These are phyloP conservation scores for Diaporthe sp. DNA, from an alignment of 2,329 filamentous ascomycete genomes.

Conservation along the genomic window DNA sequence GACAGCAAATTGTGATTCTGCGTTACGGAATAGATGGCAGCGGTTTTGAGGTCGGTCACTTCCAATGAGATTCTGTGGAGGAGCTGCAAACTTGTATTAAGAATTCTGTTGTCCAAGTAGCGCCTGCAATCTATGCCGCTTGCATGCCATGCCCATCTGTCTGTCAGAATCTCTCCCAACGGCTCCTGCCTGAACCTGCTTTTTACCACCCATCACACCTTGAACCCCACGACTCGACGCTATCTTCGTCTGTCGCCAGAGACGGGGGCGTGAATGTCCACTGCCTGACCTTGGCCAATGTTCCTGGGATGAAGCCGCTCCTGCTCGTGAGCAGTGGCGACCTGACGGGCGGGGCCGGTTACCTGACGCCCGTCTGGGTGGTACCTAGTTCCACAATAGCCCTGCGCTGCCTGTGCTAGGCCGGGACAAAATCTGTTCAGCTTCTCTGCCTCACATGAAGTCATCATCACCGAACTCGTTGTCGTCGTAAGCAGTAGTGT, in stretches of 20 bases:
- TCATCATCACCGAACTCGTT: conserved; percentile 81
- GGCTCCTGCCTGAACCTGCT: background rate
- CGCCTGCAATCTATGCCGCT: conserved; percentile 20
- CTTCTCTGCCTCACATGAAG: conserved; percentile 37
- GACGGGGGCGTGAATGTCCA: background rate
- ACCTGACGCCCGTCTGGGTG: background rate
- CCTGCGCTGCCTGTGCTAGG: background rate
- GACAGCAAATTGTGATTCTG: conserved; percentile 43
- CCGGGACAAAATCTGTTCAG: conserved; percentile 1
- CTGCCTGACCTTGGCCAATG: background rate
- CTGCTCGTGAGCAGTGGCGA: background rate
- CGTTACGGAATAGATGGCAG: background rate
- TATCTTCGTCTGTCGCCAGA: background rate
- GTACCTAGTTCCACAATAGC: background rate
- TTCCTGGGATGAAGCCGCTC: background rate
- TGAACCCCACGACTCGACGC: conserved; percentile 2
- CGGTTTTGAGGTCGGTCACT: background rate
- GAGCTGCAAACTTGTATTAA: conserved; percentile 21
- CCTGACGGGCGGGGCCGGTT: background rate
- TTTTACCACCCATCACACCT: background rate
- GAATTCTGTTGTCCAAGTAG: conserved; percentile 27
- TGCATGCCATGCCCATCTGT: conserved; percentile 9
- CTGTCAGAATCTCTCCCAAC: background rate
- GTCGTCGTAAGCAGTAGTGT: conserved; percentile 81
- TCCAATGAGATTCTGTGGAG: background rate